Percentiles rank a stretch among this genome's conserved stretches.
These are phyloP conservation scores for Termitomyces sp. DNA, from an alignment of 768 basidiomycete genomes.

Conservation along the genomic window DNA sequence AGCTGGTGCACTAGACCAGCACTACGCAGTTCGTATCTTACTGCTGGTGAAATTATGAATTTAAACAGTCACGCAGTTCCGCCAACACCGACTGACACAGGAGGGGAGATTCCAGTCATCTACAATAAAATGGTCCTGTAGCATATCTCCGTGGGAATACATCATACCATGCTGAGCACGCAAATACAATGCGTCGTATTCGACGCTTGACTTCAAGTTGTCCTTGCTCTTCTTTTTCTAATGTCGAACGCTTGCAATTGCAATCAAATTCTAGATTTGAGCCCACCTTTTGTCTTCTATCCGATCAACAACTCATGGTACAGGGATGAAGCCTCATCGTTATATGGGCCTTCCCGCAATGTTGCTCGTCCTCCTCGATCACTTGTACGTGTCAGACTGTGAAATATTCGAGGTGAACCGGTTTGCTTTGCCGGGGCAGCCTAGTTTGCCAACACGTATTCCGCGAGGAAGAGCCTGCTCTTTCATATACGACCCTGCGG, in stretches of 20 bases:
- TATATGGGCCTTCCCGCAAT: background rate
- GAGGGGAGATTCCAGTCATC: no score
- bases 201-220: background rate
- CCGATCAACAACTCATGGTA: slow-evolving; percentile 1
- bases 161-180: background rate
- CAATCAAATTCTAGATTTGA: background rate
- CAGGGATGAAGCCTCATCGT: background rate
- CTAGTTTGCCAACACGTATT: background rate
- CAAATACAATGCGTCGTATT: background rate
- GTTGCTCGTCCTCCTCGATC: background rate
- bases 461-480: background rate
- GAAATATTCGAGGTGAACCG: background rate
- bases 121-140: background rate
- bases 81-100: background rate
- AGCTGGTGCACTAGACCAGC: background rate
- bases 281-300: background rate
- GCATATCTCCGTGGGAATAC: background rate
- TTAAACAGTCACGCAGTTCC: background rate
- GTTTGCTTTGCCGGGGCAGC: background rate
- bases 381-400: background rate
- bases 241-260: background rate
- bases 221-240: background rate
- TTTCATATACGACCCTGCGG: background rate
- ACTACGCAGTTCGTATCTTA: no score
- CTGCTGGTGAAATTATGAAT: no score